Conservation (phyloP, 1,284 basidiomycete species). For the Cystobasidiaceae sp. region DNA sequence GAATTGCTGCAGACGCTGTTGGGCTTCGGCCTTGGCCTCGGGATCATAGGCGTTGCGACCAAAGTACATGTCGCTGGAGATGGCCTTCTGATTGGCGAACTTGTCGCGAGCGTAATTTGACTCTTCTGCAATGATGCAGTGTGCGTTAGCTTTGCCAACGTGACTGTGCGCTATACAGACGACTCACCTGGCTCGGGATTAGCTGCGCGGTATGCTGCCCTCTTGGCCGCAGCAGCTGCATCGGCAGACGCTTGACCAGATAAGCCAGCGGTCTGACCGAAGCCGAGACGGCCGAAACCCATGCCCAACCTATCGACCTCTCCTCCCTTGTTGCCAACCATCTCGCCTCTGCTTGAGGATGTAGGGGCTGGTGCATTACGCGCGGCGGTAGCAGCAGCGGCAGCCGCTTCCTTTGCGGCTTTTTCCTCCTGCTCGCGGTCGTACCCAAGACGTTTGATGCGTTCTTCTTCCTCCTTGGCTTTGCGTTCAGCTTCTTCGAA, state of each 20-base stretch:
- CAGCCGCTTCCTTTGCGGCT: constrained; percentile 53
- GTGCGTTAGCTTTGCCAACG: constrained; percentile 9
- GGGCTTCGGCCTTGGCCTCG: constrained; percentile 64
- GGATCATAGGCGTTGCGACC: constrained; percentile 85
- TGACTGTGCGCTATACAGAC: not conserved
- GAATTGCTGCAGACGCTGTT: constrained; percentile 75
- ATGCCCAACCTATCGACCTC: constrained; percentile 64
- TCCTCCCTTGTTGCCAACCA: constrained; percentile 29
- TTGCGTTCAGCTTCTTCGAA: constrained; percentile 87
- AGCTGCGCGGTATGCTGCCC: constrained; percentile 35
- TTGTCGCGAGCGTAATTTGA: constrained; percentile 79
- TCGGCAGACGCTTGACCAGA: constrained; percentile 40
- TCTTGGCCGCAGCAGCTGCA: constrained; percentile 37
- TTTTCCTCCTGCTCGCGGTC: constrained; percentile 72
- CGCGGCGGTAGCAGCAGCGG: constrained; percentile 47
- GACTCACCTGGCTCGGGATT: constrained; percentile 38
- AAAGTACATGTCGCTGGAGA: constrained; percentile 98
- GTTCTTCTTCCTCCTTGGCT: constrained; percentile 80
- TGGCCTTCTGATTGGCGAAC: constrained; percentile 84
- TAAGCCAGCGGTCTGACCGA: constrained; percentile 60
- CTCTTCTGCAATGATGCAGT: constrained; percentile 45
- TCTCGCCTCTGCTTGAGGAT: constrained; percentile 14
- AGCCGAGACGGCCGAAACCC: constrained; percentile 80
- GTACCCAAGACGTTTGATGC: constrained; percentile 81
- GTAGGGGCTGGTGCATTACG: constrained; percentile 38